phyloP scores from a whole-genome alignment of 371 early-diverging fungal species.

The Lichtheimia ramosa region DNA sequence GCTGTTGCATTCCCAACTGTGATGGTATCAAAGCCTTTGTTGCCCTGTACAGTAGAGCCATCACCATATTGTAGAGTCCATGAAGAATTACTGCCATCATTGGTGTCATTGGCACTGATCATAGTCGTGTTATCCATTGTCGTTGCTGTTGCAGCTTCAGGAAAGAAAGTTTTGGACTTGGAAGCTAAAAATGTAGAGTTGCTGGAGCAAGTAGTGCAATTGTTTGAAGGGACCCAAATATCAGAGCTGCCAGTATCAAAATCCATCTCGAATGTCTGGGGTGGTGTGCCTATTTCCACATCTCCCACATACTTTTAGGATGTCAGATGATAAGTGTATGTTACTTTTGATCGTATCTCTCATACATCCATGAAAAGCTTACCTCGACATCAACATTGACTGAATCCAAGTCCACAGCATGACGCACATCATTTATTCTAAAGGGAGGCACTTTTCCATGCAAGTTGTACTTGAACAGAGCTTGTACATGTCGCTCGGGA shows the following conservation, averaged over 20 bases:
- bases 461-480: conserved; percentile 26
- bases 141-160: background rate
- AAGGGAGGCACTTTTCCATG: conserved; percentile 3
- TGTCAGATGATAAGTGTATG: background rate
- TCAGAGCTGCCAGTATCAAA: conserved; percentile 62
- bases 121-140: too few species aligned
- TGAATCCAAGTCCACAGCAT: conserved; percentile 18
- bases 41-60: conserved; percentile 48
- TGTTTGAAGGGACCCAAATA: conserved; percentile 48
- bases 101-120: background rate
- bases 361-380: background rate
- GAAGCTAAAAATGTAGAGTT: conserved; percentile 21
- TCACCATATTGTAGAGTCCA: conserved; percentile 52
- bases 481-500: conserved; percentile 18
- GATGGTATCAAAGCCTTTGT: conserved; percentile 28
- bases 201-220: conserved; percentile 28
- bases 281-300: conserved; percentile 55
- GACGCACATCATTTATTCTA: conserved; percentile 5
- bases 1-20: conserved; percentile 23
- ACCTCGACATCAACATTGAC: conserved; percentile 42
- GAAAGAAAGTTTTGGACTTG: conserved; percentile 22
- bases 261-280: conserved; percentile 51
- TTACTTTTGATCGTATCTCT: background rate
- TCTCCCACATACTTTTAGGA: conserved; percentile 45
- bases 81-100: background rate